Percentiles rank a stretch among this genome's conserved stretches.
phyloP scores from a whole-genome alignment of 306 rosid species.

The Vigna unguiculata region DNA sequence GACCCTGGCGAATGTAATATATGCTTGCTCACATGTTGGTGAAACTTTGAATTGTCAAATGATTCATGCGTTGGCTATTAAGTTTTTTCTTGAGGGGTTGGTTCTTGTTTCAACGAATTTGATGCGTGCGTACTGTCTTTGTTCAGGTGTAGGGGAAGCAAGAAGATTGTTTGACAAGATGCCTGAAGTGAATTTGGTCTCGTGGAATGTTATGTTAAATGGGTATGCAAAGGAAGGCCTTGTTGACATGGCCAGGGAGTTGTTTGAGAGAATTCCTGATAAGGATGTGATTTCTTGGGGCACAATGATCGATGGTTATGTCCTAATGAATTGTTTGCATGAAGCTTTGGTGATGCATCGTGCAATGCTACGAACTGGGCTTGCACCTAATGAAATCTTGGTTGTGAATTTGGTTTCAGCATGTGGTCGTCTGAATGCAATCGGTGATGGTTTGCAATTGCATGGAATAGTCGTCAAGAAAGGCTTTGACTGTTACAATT shows the following conservation, averaged over 20 bases:
- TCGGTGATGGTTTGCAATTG: constrained; percentile 68
- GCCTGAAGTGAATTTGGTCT: constrained; percentile 72
- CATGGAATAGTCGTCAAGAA: constrained; percentile 70
- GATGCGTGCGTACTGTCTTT: constrained; percentile 78
- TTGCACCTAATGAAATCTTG: constrained; percentile 75
- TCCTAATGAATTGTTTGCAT: constrained; percentile 59
- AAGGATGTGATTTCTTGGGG: constrained; percentile 93
- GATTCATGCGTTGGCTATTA: constrained; percentile 73
- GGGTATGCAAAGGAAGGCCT: constrained; percentile 81
- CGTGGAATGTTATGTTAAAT: constrained; percentile 90
- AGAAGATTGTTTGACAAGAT: constrained; percentile 66
- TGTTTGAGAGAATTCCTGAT: constrained; percentile 67
- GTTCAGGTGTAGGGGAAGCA: constrained; percentile 67
- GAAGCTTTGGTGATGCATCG: constrained; percentile 71
- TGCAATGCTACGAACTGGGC: constrained; percentile 62
- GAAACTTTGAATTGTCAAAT: constrained; percentile 65
- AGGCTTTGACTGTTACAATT: constrained; percentile 75
- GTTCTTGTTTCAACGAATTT: constrained; percentile 76
- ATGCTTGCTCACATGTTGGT: constrained; percentile 66
- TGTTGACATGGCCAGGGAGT: constrained; percentile 62
- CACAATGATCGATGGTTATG: constrained; percentile 79
- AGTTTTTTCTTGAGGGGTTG: constrained; percentile 54
- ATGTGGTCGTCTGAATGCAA: constrained; percentile 63
- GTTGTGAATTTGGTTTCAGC: constrained; percentile 78
- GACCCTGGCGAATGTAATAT: constrained; percentile 73